Percentiles rank a stretch among this genome's conserved stretches.
These are phyloP conservation scores for Solanum piurae DNA, from an alignment of 257 asterid genomes.

Conservation along the genomic window DNA sequence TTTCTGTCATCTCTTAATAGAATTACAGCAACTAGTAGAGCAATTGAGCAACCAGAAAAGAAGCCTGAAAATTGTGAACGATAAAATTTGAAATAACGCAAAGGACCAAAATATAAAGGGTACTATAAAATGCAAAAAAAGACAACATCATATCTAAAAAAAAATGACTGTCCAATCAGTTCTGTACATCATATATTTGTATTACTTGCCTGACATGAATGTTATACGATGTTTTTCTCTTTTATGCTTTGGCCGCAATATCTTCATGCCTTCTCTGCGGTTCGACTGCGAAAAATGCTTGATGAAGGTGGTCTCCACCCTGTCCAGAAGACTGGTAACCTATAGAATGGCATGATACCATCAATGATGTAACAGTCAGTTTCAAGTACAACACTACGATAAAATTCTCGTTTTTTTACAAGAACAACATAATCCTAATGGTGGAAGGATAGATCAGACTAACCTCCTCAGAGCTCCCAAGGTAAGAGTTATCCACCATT, in stretches of 20 bases:
- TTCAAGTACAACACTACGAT: background rate
- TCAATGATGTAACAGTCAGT: background rate
- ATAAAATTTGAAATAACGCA: background rate
- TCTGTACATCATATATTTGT: background rate
- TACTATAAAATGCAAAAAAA: background rate
- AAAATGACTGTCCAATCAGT: background rate
- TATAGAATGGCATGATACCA: slow-evolving; percentile 6
- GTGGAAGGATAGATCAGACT: background rate
- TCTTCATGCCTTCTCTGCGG: slow-evolving; percentile 68
- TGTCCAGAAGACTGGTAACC: slow-evolving; percentile 56
- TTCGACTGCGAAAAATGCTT: slow-evolving; percentile 48
- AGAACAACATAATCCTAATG: background rate
- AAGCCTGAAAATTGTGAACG: slow-evolving; percentile 42
- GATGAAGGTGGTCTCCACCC: slow-evolving; percentile 50
- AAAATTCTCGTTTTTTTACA: background rate
- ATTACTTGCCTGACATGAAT: slow-evolving; percentile 51
- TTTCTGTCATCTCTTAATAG: slow-evolving; percentile 49
- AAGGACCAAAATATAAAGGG: background rate
- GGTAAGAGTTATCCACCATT: slow-evolving; percentile 56
- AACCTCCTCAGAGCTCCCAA: slow-evolving; percentile 77
- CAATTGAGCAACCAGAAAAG: slow-evolving; percentile 62
- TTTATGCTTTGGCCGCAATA: slow-evolving; percentile 60
- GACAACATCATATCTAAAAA: background rate
- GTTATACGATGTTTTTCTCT: slow-evolving; percentile 52
- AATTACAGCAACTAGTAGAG: slow-evolving; percentile 50